Base-by-base conservation (phyloP, 129 eudicot genomes). In the Mikania micrantha region DNA sequence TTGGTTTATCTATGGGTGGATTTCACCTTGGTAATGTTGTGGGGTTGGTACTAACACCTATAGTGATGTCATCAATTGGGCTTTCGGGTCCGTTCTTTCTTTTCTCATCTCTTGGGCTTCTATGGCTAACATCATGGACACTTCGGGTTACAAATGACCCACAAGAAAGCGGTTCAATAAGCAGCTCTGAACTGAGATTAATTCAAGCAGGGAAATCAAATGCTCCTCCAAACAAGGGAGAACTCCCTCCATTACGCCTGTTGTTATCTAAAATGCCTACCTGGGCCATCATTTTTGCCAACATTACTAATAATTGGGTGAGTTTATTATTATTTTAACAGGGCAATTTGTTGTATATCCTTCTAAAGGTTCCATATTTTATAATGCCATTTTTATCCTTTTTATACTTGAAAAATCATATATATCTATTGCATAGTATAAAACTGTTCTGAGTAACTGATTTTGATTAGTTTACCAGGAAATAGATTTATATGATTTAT, bases 1-100 rank as follows among this genome's bases (percentile, higher is more conserved):
- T 93, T 42, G 99, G 96, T 61, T 42, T 93, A 61, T 89, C 99
- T 13, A 93, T 93, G 99, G 99, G 95, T n/a, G 99, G 99, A 45
- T 93, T 93, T 75, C 99, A 93, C 67, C 91, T 93, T 24, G 99
- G 99, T 54, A 93, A 93, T 44, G 99, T 93, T 20, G 88, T 89
- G 64, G 99, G 99, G 12, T 78, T 93, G 54, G 76, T 90, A 36
- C 67, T 89, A 25, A 79, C 96, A 17, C 99, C 99, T 9, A 29
- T 86, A 7, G 49, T 81, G 25, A 88, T 93, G 92, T 70, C 92
- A 3, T 80, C 95, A 0, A 49, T 87, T 39, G 96, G 99, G 22
- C 75, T 89, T 34, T 86, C 90, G 1, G 99, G 99, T 4, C 99
- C 99, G 22, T 93, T 93, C 76, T 67, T 82, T 67, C 87, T 93